Conservation (phyloP, 257 asterid species). For the Orobanche coerulescens region DNA sequence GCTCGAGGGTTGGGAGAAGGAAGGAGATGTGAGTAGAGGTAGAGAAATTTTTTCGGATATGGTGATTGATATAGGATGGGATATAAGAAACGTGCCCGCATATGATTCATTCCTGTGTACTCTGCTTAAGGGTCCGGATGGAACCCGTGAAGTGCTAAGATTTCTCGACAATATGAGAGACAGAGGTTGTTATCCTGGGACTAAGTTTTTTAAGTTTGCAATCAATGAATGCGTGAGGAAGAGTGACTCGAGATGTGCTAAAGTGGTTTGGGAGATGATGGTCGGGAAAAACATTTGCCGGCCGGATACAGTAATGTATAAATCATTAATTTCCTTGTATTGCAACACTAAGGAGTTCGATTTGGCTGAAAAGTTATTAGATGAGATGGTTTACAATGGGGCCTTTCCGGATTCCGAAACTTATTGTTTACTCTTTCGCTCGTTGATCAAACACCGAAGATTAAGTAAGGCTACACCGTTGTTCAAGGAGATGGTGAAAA, state of each 20-base stretch:
- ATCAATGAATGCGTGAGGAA: conserved; percentile 51
- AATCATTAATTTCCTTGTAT: conserved; percentile 43
- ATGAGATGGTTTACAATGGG: conserved; percentile 56
- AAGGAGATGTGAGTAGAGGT: conserved; percentile 34
- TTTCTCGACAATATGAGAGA: conserved; percentile 32
- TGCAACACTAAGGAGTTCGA: conserved; percentile 45
- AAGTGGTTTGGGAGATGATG: conserved; percentile 46
- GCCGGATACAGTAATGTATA: conserved; percentile 40
- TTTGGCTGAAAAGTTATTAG: conserved; percentile 38
- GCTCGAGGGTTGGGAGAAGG: conserved; percentile 64
- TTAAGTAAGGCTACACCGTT: conserved; percentile 48
- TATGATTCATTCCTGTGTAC: conserved; percentile 58
- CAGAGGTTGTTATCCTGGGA: conserved; percentile 51
- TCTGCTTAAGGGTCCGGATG: conserved; percentile 44
- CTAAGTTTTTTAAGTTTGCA: conserved; percentile 48
- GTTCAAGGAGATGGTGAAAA: conserved; percentile 68
- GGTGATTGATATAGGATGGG: conserved; percentile 62
- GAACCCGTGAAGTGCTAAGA: conserved; percentile 39
- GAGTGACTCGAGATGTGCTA: conserved; percentile 43
- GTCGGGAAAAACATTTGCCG: conserved; percentile 35
- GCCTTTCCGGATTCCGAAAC: conserved; percentile 61
- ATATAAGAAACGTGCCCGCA: conserved; percentile 37
- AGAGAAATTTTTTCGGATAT: conserved; percentile 43
- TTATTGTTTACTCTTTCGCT: conserved; percentile 44
- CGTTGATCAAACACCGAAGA: conserved; percentile 36